Percentiles rank a stretch among this genome's conserved stretches.
These are phyloP conservation scores for Boletus rubroflammeus DNA, from an alignment of 768 basidiomycete species.

Conservation along the genomic window DNA sequence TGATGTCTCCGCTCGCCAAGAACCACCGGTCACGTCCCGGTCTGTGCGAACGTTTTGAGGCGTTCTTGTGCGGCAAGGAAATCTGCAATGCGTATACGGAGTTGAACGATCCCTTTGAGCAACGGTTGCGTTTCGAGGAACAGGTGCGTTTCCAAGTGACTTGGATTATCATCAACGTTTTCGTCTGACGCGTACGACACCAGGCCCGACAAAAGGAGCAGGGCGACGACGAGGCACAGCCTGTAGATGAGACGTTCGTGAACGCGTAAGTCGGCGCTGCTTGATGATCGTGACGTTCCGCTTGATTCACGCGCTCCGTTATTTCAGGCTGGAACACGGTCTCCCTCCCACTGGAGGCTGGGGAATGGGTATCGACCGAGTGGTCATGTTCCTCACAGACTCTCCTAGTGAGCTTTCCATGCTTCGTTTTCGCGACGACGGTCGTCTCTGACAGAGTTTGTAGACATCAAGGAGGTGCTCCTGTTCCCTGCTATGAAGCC, in stretches of 20 bases:
- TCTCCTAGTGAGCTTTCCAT: constrained; percentile 66
- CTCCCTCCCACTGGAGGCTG: constrained; percentile 97
- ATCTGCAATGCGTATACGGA: constrained; percentile 99
- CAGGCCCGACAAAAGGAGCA: constrained; percentile 89
- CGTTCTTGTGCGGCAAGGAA: constrained; percentile 97
- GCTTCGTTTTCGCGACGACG: too few relatives aligned
- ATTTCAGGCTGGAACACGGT: constrained; percentile 84
- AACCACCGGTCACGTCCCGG: constrained; percentile 97
- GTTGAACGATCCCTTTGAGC: constrained; percentile 98
- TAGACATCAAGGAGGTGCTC: constrained; percentile 95
- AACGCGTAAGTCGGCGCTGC: constrained; percentile 65
- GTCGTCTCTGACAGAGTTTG: constrained; percentile 1
- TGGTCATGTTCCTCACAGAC: constrained; percentile 98
- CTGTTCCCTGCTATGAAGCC: constrained; percentile 99
- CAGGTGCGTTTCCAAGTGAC: constrained; percentile 46
- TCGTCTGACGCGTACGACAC: not conserved
- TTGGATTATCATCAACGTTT: too few relatives aligned
- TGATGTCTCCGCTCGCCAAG: constrained; percentile 99
- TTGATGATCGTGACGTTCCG: not conserved
- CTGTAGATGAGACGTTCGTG: constrained; percentile 92
- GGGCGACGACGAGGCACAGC: constrained; percentile 98
- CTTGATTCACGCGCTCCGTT: not conserved
- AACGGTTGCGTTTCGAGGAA: constrained; percentile 93
- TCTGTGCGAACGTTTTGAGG: constrained; percentile 97
- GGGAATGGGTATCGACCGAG: constrained; percentile 92